phyloP scores from a whole-genome alignment of 352 stramenopile species.

The Pythium rishiriense region DNA sequence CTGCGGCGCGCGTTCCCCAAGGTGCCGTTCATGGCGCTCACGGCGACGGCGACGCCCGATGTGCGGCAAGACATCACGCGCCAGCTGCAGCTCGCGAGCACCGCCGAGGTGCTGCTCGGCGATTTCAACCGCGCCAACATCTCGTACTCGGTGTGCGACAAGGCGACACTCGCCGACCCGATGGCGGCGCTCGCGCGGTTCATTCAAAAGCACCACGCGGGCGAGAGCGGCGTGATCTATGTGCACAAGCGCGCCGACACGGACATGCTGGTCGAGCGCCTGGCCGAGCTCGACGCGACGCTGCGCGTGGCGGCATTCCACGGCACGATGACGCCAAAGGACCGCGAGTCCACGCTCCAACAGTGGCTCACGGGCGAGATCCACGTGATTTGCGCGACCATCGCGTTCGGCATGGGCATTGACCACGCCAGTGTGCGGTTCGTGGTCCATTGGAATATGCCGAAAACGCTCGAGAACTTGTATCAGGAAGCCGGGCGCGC shows the following conservation, averaged over 20 bases:
- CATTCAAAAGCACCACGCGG: conserved; percentile 39
- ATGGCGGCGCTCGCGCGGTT: conserved; percentile 39
- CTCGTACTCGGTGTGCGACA: conserved; percentile 52
- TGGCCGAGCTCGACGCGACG: conserved; percentile 30
- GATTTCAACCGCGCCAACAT: conserved; percentile 71
- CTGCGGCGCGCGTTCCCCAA: conserved; percentile 36
- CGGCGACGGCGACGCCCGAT: conserved; percentile 79
- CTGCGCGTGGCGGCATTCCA: conserved; percentile 51
- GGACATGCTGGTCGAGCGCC: conserved; percentile 37
- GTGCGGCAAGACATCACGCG: conserved; percentile 65
- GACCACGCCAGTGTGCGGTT: conserved; percentile 91
- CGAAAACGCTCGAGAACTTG: conserved; percentile 94
- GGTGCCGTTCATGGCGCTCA: conserved; percentile 84
- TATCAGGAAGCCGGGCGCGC: conserved; percentile 96
- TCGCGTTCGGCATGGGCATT: conserved; percentile 94
- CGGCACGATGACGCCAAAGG: conserved; percentile 41
- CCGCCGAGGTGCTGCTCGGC: conserved; percentile 42
- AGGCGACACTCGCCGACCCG: conserved; percentile 48
- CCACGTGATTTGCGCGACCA: conserved; percentile 89
- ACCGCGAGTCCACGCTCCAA: conserved; percentile 44
- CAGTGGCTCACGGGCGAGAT: conserved; percentile 48
- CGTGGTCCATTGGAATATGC: conserved; percentile 87
- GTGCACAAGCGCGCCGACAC: conserved; percentile 60
- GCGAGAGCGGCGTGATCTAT: conserved; percentile 47
- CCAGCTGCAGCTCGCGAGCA: conserved; percentile 38